Percentiles rank a stretch among this genome's conserved stretches.
Evolutionary conservation across 225 moss, liverwort and hornwort species (phyloP).

Genomic region (Bryoerythrophyllum caledonicum): DNA sequence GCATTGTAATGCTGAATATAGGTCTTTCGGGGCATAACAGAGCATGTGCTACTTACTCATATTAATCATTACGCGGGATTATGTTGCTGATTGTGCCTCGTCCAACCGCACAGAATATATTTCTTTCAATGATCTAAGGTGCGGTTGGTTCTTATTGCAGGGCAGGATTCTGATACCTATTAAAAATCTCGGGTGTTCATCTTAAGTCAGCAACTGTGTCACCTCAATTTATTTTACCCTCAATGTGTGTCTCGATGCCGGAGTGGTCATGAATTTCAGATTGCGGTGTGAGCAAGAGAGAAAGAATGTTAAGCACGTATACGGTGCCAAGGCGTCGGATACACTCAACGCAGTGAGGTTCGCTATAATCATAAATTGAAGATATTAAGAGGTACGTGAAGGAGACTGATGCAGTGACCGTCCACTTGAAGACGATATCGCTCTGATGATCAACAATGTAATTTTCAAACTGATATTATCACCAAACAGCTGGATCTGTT

Average conservation of each 20-base stretch:
- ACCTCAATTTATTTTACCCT: neutral
- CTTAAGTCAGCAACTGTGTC: neutral
- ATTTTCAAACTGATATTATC: neutral
- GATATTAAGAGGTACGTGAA: neutral
- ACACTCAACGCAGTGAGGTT: neutral
- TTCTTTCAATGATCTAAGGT: neutral
- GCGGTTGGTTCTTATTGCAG: neutral
- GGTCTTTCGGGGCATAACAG: neutral
- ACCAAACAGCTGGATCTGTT: neutral
- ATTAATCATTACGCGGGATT: neutral
- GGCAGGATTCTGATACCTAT: neutral
- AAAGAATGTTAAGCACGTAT: neutral
- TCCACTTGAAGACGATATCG: neutral
- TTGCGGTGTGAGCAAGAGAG: slow-evolving; percentile 2
- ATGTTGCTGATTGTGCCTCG: neutral
- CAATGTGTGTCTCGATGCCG: neutral
- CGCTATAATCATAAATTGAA: neutral
- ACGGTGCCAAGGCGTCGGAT: neutral
- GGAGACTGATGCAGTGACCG: neutral
- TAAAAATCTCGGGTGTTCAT: neutral
- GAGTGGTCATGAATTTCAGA: slow-evolving; percentile 1
- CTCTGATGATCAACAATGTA: slow-evolving; percentile 7
- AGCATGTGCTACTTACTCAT: neutral
- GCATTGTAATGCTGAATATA: neutral
- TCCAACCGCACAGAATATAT: neutral